Evolutionary conservation across 495 filamentous ascomycete species (phyloP).

Genomic region (Elaphomyces granulatus): DNA sequence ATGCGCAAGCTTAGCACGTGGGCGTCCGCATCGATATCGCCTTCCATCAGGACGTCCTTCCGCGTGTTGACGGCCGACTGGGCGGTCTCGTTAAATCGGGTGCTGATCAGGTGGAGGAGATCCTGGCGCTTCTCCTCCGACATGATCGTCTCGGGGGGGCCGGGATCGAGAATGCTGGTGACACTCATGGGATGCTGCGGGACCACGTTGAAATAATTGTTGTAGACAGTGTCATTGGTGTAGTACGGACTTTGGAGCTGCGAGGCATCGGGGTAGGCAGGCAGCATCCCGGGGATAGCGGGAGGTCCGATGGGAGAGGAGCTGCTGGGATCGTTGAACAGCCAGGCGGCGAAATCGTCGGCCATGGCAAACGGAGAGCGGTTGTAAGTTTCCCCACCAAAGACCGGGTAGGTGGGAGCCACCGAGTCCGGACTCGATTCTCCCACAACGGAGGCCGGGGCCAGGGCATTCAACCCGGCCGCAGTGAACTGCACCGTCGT

Average conservation of each 20-base stretch:
- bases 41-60: conserved; percentile 64
- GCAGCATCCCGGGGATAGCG: conserved; percentile 20
- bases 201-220: conserved; percentile 23
- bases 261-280: conserved; percentile 34
- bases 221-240: conserved; percentile 26
- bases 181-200: conserved; percentile 79
- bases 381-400: conserved; percentile 65
- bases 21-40: conserved; percentile 52
- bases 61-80: conserved; percentile 59
- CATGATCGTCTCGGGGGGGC: conserved; percentile 60
- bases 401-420: conserved; percentile 64
- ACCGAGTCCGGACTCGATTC: conserved; percentile 45
- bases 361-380: conserved; percentile 81
- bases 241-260: conserved; percentile 30
- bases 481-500: conserved; percentile 3
- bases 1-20: conserved; percentile 81
- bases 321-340: conserved; percentile 55
- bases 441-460: conserved; percentile 22
- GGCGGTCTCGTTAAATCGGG: conserved; percentile 67
- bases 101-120: conserved; percentile 71
- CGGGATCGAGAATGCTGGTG: conserved; percentile 75
- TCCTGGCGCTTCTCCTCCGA: conserved; percentile 80
- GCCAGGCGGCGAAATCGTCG: conserved; percentile 82
- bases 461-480: conserved; percentile 9
- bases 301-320: conserved; percentile 22